A percentile compares a stretch with the other conserved stretches of the same genome.
Conservation (phyloP, 2,329 filamentous ascomycete genomes). For the Ceratocystis huliohia region DNA sequence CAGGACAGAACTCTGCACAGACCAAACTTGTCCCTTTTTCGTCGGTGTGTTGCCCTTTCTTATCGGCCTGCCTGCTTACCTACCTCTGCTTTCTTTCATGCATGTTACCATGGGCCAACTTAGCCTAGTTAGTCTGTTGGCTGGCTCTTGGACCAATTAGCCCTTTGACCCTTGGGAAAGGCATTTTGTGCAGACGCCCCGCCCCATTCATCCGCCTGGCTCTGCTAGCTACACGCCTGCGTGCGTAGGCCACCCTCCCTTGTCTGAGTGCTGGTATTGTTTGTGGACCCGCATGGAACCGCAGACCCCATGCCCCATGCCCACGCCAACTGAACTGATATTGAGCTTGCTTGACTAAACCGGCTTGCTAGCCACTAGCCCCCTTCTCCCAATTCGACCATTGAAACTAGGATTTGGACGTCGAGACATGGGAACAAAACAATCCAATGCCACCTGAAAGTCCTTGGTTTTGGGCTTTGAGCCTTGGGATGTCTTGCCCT, state of each 20-base stretch:
- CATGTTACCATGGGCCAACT: not conserved
- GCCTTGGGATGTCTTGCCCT: too few species aligned
- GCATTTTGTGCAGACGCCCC: not conserved
- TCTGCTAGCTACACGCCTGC: not conserved
- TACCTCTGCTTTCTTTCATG: not conserved
- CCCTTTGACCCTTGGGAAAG: not conserved
- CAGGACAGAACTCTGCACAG: too few species aligned
- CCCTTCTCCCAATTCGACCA: not conserved
- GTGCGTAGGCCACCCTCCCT: not conserved
- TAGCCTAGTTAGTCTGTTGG: not conserved
- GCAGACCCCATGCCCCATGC: not conserved
- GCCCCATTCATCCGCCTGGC: not conserved
- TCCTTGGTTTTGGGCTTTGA: too few species aligned
- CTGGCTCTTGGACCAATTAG: not conserved
- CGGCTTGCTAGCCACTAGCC: too few species aligned
- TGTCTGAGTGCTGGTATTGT: not conserved
- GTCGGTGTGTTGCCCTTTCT: too few species aligned
- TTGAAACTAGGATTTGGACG: not conserved
- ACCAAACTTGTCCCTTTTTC: too few species aligned
- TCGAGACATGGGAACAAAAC: too few species aligned
- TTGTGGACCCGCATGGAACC: conserved; percentile 3
- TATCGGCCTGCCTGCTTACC: not conserved
- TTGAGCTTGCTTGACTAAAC: too few species aligned
- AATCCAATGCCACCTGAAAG: too few species aligned
- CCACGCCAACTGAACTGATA: not conserved